Evolutionary conservation across 2,329 filamentous ascomycete species (phyloP), one percentile per base, ranked within the genome.

Genomic region (Xylariaceae sp.): DNA sequence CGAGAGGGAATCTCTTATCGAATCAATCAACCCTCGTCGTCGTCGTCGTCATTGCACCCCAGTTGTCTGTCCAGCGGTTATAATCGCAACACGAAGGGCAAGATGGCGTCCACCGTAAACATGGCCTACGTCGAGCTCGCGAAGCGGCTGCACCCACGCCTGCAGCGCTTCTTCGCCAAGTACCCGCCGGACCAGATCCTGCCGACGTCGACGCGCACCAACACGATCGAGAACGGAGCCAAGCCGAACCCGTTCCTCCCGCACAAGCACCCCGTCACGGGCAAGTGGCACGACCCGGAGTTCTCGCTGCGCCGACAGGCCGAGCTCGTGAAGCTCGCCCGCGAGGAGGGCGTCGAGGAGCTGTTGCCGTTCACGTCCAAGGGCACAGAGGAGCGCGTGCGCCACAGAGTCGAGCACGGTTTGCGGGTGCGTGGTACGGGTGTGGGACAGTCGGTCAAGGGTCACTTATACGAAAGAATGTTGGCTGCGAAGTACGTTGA

Each of bases 391-490:
- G 82, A 84, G 72, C 86, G 81, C 74, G 82, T 92, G 70, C 81
- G 84, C 69, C 83, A 86, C 73, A 80, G 90, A 59, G 84, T 91
- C 60, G 89, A 95, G 78, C 82, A 88, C 65, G 93, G 92, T 53
- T 73, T 96, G 74, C 82, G 87, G 63, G 89, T 97, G 60, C 93
- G 92, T 83, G 93, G 93, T 69, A 97, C 93, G 1, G 93, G 94
- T 80, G 86, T 91, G 67, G 93, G 92, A 59, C 87, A 97, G 77
- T 87, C 83, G 76, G 93, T 97, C 74, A 99, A 97, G 88, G 94
- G 94, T 75, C 93, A 97, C 76, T 82, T 86, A 69, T 90, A 92
- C 85, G 94, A 99, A 81, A 85, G 94, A 73, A 88, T 88, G 70
- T 79, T 97, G 78, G 87, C 89, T 77, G 80, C 83, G 62, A 86